Base-by-base conservation (phyloP, 2,329 filamentous ascomycete species). In the Aspergillus sp. region DNA sequence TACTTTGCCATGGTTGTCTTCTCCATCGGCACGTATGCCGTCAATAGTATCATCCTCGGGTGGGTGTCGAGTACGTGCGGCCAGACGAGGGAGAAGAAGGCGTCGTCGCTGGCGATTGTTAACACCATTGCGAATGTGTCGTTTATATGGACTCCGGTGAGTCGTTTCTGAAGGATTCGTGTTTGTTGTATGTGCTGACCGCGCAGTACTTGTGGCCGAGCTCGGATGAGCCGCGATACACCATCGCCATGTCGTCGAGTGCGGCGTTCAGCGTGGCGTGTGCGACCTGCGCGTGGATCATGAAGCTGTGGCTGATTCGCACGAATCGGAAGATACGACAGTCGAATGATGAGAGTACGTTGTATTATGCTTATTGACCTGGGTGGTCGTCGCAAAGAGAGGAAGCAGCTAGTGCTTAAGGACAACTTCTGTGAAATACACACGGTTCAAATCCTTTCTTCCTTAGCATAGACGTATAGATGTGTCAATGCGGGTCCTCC, bases 71-170 rank as follows among this genome's bases (percentile, higher is more conserved):
- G 67, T 9, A 75, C 72, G 1, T 67, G 73, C 11, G 73, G 72
- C 5, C 71, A 76, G 49, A 76, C 74, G 1, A 62, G 69, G 11
- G 74, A 76, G 58, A 78, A 77, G 61, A 74, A 75, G 52, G 74
- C 75, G 25, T 71, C 71, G 3, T 63, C 68, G 13, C 47, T 76
- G 14, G 71, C 72, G 1, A 73, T 76, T 49, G 73, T 76, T 20
- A 76, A 77, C 46, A 66, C 71, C 0, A 66, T 71, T 17, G 70
- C 69, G 1, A 76, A 73, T 56, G 63, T 67, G 19, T 64, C 66
- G 32, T 68, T 73, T 46, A 74, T 76, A 41, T 77, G 70, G 49
- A 67, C 67, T 20, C 55, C 55, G 21, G 55, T 57, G 45, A 32
- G 49, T 43, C 29, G 29, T 16, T 5, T 17, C 13, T 21, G 25